These are phyloP conservation scores for Lactarius deliciosus DNA, from an alignment of 768 basidiomycete genomes.

Conservation along the genomic window DNA sequence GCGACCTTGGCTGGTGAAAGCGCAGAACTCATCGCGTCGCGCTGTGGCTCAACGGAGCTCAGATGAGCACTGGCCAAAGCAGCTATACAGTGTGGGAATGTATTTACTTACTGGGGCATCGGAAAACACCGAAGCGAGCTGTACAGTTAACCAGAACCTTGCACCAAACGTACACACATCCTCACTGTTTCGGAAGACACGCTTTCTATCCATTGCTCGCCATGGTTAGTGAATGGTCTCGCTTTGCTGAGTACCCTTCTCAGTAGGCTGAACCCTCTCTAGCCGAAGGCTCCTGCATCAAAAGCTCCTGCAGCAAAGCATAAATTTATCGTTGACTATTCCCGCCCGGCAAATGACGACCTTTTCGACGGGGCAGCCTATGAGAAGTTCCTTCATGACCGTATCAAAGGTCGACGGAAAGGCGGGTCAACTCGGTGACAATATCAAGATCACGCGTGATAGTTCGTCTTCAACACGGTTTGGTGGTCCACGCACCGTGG, in stretches of 20 bases:
- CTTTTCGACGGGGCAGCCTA: constrained; percentile 64
- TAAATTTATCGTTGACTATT: constrained; percentile 86
- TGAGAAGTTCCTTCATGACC: constrained; percentile 91
- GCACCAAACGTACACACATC: constrained; percentile 15
- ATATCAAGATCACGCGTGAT: constrained; percentile 82
- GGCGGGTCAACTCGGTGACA: constrained; percentile 88
- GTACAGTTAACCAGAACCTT: constrained; percentile 45
- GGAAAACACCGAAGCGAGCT: constrained; percentile 37
- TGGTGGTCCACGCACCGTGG: neutral
- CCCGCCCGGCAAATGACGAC: constrained; percentile 68
- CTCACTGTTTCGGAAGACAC: constrained; percentile 33
- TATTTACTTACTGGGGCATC: constrained; percentile 5
- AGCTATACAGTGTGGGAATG: constrained; percentile 3
- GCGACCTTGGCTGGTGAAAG: constrained; percentile 69
- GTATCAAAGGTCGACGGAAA: constrained; percentile 94
- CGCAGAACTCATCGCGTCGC: constrained; percentile 43
- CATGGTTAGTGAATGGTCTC: constrained; percentile 68
- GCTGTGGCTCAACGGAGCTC: neutral
- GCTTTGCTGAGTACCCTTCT: constrained; percentile 92
- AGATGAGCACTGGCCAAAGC: neutral
- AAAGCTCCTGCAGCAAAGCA: constrained; percentile 59
- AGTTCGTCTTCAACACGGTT: constrained; percentile 48
- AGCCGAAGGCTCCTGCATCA: constrained; percentile 60
- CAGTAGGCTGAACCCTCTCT: constrained; percentile 75
- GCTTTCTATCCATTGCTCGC: constrained; percentile 37